phyloP scores from a whole-genome alignment of 371 early-diverging fungal genomes.

The Haplosporangium sp. region DNA sequence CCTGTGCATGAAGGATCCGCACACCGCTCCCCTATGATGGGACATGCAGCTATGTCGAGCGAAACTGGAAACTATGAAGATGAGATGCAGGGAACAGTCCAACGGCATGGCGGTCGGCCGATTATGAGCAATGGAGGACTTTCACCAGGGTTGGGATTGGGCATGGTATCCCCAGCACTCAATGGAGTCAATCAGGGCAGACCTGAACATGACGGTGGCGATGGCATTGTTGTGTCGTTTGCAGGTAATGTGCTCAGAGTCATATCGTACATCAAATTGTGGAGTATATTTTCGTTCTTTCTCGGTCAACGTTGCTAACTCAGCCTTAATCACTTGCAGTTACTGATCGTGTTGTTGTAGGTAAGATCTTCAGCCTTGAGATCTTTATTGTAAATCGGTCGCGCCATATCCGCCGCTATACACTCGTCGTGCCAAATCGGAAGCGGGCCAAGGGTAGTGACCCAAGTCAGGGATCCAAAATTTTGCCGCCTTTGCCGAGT shows the following conservation, averaged over 20 bases:
- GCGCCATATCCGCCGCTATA: conserved; percentile 71
- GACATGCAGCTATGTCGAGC: conserved; percentile 15
- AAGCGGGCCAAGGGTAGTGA: conserved; percentile 60
- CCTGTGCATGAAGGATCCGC: conserved; percentile 44
- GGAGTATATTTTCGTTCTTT: not conserved
- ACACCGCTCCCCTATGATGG: conserved; percentile 23
- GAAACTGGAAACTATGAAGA: conserved; percentile 41
- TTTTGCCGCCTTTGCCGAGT: conserved; percentile 62
- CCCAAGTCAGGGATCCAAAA: conserved; percentile 52
- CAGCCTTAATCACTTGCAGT: conserved; percentile 34
- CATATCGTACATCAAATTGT: not conserved
- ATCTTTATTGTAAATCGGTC: conserved; percentile 81
- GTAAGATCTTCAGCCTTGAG: conserved; percentile 78
- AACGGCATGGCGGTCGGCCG: conserved; percentile 22
- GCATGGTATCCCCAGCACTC: conserved; percentile 35
- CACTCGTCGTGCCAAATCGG: conserved; percentile 73
- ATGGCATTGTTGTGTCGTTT: conserved; percentile 77
- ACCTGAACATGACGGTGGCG: conserved; percentile 45
- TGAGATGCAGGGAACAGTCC: conserved; percentile 12
- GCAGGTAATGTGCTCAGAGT: conserved; percentile 58
- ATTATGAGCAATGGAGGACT: conserved; percentile 19
- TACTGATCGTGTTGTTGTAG: conserved; percentile 61
- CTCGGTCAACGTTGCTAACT: not conserved
- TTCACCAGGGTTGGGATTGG: conserved; percentile 40
- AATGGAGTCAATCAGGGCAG: conserved; percentile 26